Percentiles rank a stretch among this genome's conserved stretches.
These are phyloP conservation scores for Cytospora piceae DNA, from an alignment of 2,329 filamentous ascomycete species.

Conservation along the genomic window DNA sequence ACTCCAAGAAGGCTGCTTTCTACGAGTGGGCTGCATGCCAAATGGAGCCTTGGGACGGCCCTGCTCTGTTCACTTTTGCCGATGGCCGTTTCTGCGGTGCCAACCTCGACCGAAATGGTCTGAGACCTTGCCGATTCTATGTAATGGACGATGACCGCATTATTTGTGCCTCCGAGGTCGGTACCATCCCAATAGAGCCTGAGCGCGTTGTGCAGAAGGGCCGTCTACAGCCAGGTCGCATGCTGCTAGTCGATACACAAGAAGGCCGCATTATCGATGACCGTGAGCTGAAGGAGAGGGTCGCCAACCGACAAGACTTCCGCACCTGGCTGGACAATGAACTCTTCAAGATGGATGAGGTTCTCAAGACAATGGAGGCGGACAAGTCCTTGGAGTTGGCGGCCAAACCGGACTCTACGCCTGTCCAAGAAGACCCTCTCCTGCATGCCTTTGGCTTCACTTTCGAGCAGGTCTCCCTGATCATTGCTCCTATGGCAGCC, in stretches of 20 bases:
- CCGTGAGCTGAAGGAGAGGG: conserved; percentile 84
- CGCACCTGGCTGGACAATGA: conserved; percentile 84
- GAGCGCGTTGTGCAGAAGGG: conserved; percentile 92
- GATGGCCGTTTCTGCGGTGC: conserved; percentile 97
- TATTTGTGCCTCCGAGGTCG: conserved; percentile 95
- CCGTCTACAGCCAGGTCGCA: conserved; percentile 89
- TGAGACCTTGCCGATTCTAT: conserved; percentile 95
- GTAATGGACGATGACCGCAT: conserved; percentile 96
- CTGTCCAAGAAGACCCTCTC: conserved; percentile 81
- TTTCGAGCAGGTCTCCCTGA: conserved; percentile 88
- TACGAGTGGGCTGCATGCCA: conserved; percentile 98
- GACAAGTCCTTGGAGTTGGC: conserved; percentile 64
- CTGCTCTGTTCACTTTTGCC: conserved; percentile 94
- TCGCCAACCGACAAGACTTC: conserved; percentile 87
- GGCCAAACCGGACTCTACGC: conserved; percentile 67
- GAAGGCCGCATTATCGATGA: conserved; percentile 92
- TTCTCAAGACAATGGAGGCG: conserved; percentile 66
- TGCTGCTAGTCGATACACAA: conserved; percentile 92
- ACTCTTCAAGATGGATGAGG: conserved; percentile 77
- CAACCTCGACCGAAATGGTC: conserved; percentile 93
- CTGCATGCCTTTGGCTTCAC: conserved; percentile 91
- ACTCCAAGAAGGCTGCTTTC: conserved; percentile 93
- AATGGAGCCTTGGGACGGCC: conserved; percentile 99
- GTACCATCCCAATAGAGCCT: conserved; percentile 88
- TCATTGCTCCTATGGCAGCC: conserved; percentile 93